A percentile compares a stretch with the other conserved stretches of the same genome.
These are phyloP conservation scores for Termitomyces sp. DNA, from an alignment of 768 basidiomycete genomes.

Conservation along the genomic window DNA sequence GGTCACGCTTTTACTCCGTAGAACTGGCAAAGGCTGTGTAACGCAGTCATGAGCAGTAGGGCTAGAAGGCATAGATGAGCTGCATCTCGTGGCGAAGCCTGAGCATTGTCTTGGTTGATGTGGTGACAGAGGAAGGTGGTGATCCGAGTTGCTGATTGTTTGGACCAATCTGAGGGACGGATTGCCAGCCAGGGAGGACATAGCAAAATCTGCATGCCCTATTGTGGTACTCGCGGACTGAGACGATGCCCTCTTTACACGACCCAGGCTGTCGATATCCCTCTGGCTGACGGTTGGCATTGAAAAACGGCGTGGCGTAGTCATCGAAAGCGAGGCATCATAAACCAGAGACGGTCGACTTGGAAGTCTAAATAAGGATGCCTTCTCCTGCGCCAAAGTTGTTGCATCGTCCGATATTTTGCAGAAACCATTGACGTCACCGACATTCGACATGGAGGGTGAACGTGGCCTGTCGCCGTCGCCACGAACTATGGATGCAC, in stretches of 20 bases:
- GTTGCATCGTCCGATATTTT: conserved; percentile 1
- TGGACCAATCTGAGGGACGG: conserved; percentile 23
- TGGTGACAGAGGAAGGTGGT: conserved; percentile 17
- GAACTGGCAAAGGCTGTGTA: neutral
- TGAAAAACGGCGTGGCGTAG: conserved; percentile 24
- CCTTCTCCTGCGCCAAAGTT: conserved; percentile 1
- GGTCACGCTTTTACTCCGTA: neutral
- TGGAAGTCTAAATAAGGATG: conserved; percentile 15
- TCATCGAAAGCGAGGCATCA: conserved; percentile 5
- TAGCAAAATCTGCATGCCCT: conserved; percentile 15
- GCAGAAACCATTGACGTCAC: conserved; percentile 7
- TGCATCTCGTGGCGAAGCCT: neutral
- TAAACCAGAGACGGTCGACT: conserved; percentile 16
- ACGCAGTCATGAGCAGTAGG: neutral
- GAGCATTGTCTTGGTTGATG: neutral
- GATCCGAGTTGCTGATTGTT: conserved; percentile 10
- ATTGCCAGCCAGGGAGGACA: conserved; percentile 9
- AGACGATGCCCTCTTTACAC: conserved; percentile 21
- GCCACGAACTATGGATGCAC: neutral
- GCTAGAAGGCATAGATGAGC: neutral
- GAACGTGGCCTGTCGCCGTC: conserved; percentile 6
- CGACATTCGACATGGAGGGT: conserved; percentile 13
- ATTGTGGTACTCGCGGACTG: conserved; percentile 14
- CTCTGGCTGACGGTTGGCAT: conserved; percentile 22
- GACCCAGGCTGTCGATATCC: conserved; percentile 9